Percentiles rank a stretch among this genome's conserved stretches.
Evolutionary conservation across 2,329 filamentous ascomycete species (phyloP).

Genomic region (Aspergillus spinulosporus): DNA sequence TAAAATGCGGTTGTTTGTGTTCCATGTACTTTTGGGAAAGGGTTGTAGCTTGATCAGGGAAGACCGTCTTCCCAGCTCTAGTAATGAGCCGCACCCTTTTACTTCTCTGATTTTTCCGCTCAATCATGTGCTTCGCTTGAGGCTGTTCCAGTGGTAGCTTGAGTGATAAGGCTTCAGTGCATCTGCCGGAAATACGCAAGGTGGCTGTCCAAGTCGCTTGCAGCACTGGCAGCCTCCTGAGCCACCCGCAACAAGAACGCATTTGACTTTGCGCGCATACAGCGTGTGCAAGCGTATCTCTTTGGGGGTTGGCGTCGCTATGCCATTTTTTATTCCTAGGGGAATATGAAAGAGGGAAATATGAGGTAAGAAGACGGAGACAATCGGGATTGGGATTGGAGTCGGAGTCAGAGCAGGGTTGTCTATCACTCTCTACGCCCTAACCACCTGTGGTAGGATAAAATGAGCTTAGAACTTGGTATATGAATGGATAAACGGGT

Average conservation of each 20-base stretch:
- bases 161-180: not conserved
- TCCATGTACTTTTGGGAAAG: constrained; percentile 12
- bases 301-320: constrained; percentile 10
- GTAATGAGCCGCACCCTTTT: not conserved
- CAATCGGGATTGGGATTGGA: constrained; percentile 2
- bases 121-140: too few species aligned
- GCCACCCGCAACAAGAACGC: not conserved
- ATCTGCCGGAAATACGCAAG: constrained; percentile 9
- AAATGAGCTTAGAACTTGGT: not conserved
- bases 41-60: not conserved
- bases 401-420: not conserved
- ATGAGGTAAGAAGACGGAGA: not conserved
- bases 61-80: not conserved
- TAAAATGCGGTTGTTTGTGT: constrained; percentile 17
- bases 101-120: not conserved
- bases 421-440: too few species aligned
- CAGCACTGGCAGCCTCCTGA: constrained; percentile 15
- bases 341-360: not conserved
- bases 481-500: too few species aligned
- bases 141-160: too few species aligned
- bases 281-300: constrained; percentile 15
- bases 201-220: constrained; percentile 11
- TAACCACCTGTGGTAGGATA: not conserved
- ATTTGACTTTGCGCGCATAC: constrained; percentile 18
- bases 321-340: not conserved